Conservation (phyloP, 345 rosid species). For the Gossypium arboreum region DNA sequence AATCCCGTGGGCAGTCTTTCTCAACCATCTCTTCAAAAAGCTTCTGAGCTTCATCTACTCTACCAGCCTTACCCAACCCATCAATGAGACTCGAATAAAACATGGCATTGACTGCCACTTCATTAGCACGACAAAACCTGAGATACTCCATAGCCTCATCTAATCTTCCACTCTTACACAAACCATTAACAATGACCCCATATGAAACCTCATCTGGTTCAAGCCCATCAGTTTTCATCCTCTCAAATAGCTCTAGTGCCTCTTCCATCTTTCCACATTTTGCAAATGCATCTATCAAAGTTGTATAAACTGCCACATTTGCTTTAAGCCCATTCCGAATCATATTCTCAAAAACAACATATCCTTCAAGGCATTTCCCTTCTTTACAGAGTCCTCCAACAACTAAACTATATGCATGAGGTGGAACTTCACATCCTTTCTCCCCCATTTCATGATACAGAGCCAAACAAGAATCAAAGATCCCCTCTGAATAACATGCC, state of each 20-base stretch:
- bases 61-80: constrained; percentile 84
- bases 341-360: constrained; percentile 58
- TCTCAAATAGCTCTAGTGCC: constrained; percentile 60
- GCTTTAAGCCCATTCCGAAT: constrained; percentile 47
- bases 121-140: constrained; percentile 42
- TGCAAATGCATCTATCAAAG: constrained; percentile 70
- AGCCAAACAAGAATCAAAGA: constrained; percentile 59
- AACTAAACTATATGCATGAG: constrained; percentile 72
- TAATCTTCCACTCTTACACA: constrained; percentile 73
- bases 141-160: constrained; percentile 64
- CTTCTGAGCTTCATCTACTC: constrained; percentile 68
- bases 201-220: constrained; percentile 72
- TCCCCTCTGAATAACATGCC: constrained; percentile 64
- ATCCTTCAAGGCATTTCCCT: constrained; percentile 66
- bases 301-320: constrained; percentile 77
- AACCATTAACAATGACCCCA: constrained; percentile 60
- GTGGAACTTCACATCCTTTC: constrained; percentile 62
- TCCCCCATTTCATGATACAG: constrained; percentile 79
- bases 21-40: constrained; percentile 72
- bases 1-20: constrained; percentile 61
- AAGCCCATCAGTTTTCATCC: constrained; percentile 71
- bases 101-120: constrained; percentile 57
- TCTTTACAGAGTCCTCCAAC: constrained; percentile 71
- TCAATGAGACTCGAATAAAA: constrained; percentile 72
- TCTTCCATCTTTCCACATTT: constrained; percentile 64